Evolutionary conservation across 2,329 filamentous ascomycete species (phyloP).

Genomic region (Talaromyces rugulosus): DNA sequence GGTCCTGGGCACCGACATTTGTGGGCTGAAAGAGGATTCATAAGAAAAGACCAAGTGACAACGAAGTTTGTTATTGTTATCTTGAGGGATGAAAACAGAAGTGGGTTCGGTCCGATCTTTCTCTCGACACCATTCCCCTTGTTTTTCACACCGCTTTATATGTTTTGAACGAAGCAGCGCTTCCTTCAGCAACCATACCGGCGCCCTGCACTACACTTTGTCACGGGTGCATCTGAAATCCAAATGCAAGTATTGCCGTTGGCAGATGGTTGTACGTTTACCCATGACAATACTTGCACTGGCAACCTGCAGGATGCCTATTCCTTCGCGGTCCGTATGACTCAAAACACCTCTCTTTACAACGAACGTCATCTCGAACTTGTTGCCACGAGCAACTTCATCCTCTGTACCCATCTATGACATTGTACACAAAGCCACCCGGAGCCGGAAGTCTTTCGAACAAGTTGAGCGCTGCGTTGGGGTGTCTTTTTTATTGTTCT

Average conservation of each 20-base stretch:
- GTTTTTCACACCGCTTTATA: not conserved
- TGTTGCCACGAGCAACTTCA: not conserved
- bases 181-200: not conserved
- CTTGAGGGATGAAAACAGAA: not conserved
- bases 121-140: not conserved
- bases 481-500: not conserved
- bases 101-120: not conserved
- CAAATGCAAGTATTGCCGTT: not conserved
- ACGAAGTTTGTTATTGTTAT: not conserved
- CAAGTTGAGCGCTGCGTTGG: not conserved
- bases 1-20: conserved; percentile 57
- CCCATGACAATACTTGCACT: not conserved
- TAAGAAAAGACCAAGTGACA: conserved; percentile 16
- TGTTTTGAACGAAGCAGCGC: not conserved
- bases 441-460: not conserved
- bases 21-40: conserved; percentile 53
- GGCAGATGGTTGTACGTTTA: not conserved
- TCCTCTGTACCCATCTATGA: not conserved
- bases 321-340: not conserved
- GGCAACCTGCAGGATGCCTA: not conserved
- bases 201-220: not conserved
- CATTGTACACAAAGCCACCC: not conserved
- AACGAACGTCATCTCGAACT: not conserved
- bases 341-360: not conserved
- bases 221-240: not conserved